Evolutionary conservation across 768 basidiomycete genomes (phyloP).

Genomic region (Boletus bicolor): DNA sequence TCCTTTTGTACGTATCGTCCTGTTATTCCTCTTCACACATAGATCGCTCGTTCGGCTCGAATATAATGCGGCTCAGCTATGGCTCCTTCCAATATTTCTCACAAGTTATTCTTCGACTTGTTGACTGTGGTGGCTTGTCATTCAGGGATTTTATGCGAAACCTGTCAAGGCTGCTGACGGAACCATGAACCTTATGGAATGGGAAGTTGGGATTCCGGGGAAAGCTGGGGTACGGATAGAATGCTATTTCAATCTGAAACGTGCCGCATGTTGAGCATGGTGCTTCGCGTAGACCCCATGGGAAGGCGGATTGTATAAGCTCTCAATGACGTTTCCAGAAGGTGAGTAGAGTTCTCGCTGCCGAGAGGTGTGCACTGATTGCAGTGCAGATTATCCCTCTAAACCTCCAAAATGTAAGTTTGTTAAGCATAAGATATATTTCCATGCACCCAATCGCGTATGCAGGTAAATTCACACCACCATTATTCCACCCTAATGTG

Average conservation of each 20-base stretch:
- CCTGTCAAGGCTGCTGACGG: conserved; percentile 89
- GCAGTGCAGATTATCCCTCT: conserved; percentile 78
- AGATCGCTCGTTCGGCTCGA: conserved; percentile 1
- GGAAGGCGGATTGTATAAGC: conserved; percentile 95
- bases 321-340: conserved; percentile 94
- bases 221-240: conserved; percentile 68
- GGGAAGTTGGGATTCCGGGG: conserved; percentile 99
- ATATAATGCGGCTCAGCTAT: not conserved
- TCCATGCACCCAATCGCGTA: conserved; percentile 6
- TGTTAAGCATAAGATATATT: conserved; percentile 1
- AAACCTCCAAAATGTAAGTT: conserved; percentile 88
- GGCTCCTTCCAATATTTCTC: not conserved
- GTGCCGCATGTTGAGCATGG: conserved; percentile 12
- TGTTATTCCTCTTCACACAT: not conserved
- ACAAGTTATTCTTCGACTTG: not conserved
- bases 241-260: conserved; percentile 1
- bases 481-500: conserved; percentile 97
- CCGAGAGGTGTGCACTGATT: conserved; percentile 6
- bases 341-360: conserved; percentile 45
- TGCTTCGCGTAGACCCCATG: conserved; percentile 73
- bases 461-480: conserved; percentile 93
- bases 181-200: conserved; percentile 93
- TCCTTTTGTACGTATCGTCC: conserved; percentile 74
- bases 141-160: conserved; percentile 94
- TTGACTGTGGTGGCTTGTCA: conserved; percentile 7